A percentile compares a stretch with the other conserved stretches of the same genome.
Evolutionary conservation across 1,139 yeast genomes (phyloP).

Genomic region (Diutina sp.): DNA sequence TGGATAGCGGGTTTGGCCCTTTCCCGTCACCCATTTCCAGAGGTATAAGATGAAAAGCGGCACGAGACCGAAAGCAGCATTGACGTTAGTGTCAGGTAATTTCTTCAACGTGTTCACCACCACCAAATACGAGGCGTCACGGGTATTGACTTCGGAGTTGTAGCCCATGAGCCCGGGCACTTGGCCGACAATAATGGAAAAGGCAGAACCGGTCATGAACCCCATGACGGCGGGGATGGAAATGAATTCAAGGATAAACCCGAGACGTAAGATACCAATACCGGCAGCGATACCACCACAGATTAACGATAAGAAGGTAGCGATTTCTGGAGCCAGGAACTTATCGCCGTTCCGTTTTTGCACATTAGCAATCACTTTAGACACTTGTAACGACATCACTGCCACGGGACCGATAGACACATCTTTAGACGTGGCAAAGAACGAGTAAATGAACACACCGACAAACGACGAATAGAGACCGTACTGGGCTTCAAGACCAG

Average conservation of each 20-base stretch:
- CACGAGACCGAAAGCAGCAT: conserved; percentile 84
- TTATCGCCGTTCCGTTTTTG: conserved; percentile 26
- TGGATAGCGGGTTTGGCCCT: conserved; percentile 37
- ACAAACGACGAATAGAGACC: conserved; percentile 89
- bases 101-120: conserved; percentile 63
- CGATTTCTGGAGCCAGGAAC: conserved; percentile 53
- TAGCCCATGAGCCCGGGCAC: conserved; percentile 82
- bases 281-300: conserved; percentile 82
- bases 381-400: conserved; percentile 82
- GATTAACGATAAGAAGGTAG: conserved; percentile 64
- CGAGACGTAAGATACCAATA: conserved; percentile 71
- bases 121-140: conserved; percentile 57
- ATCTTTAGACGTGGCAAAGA: conserved; percentile 92
- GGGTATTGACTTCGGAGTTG: conserved; percentile 51
- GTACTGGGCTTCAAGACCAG: conserved; percentile 68
- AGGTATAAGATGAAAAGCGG: conserved; percentile 54
- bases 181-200: conserved; percentile 72
- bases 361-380: conserved; percentile 63
- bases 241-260: conserved; percentile 79
- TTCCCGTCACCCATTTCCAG: conserved; percentile 57
- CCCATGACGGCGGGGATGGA: conserved; percentile 92
- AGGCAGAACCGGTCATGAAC: conserved; percentile 91
- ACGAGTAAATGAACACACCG: conserved; percentile 79
- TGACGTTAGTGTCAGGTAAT: conserved; percentile 50
- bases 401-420: conserved; percentile 97